phyloP scores from a whole-genome alignment of 163 green algal genomes.

The Chlorella variabilis region DNA sequence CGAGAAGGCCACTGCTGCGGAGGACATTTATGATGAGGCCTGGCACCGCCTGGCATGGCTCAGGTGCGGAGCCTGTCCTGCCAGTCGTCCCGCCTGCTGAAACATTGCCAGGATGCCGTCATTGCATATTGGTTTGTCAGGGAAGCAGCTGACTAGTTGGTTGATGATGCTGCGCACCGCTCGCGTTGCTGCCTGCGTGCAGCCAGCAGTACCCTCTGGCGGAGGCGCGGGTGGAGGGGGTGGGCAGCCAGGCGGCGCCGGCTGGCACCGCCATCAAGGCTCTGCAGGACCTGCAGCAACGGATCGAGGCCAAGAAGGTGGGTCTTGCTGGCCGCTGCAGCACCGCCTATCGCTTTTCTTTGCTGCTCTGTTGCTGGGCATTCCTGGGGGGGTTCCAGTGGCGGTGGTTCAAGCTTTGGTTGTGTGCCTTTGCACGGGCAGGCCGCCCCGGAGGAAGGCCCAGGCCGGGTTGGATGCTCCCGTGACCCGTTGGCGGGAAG shows the following conservation, averaged over 20 bases:
- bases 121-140: too few relatives aligned
- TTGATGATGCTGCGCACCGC: too few relatives aligned
- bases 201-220: slow-evolving; percentile 24
- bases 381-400: too few relatives aligned
- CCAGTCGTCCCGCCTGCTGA: too few relatives aligned
- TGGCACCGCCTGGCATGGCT: background rate
- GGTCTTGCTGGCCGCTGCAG: background rate
- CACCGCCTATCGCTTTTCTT: too few relatives aligned
- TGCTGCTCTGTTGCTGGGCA: background rate
- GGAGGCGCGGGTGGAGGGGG: background rate
- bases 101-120: too few relatives aligned
- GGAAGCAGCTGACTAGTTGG: too few relatives aligned
- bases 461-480: background rate
- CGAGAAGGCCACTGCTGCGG: background rate
- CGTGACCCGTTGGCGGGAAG: background rate
- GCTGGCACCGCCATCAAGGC: background rate
- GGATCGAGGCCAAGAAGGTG: background rate
- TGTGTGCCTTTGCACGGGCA: too few relatives aligned
- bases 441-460: background rate
- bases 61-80: background rate
- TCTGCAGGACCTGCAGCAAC: background rate
- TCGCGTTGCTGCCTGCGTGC: background rate
- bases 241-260: background rate
- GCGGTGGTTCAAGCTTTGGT: too few relatives aligned
- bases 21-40: slow-evolving; percentile 2